Evolutionary conservation across 2,329 filamentous ascomycete genomes (phyloP).

Genomic region (Exophiala sideris): DNA sequence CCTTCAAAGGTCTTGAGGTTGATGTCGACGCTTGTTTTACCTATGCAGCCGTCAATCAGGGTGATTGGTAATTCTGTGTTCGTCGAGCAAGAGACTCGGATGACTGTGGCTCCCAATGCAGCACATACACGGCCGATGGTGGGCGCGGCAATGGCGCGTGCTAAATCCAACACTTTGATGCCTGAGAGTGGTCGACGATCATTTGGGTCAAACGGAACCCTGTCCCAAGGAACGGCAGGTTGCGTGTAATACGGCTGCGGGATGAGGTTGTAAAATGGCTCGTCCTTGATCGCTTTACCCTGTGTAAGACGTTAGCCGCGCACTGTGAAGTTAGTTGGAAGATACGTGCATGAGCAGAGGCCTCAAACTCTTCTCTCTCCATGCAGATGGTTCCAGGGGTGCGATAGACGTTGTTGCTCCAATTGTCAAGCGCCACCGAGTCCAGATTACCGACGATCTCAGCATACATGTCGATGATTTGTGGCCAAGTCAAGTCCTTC

Average conservation of each 20-base stretch:
- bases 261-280: no score
- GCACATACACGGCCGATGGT: constrained; percentile 66
- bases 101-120: constrained; percentile 70
- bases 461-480: constrained; percentile 12
- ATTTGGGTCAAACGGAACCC: neutral
- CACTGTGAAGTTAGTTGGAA: no score
- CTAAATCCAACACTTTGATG: constrained; percentile 70
- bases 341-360: neutral
- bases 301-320: no score
- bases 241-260: no score
- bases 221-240: no score
- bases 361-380: constrained; percentile 11
- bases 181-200: constrained; percentile 46
- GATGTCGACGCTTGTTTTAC: constrained; percentile 63
- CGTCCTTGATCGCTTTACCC: no score
- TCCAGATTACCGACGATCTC: constrained; percentile 1
- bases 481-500: constrained; percentile 3
- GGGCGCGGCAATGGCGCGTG: constrained; percentile 71
- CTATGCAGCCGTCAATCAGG: constrained; percentile 68
- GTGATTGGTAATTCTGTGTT: constrained; percentile 71
- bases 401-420: constrained; percentile 17
- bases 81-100: constrained; percentile 66
- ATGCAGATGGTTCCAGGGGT: constrained; percentile 9
- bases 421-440: constrained; percentile 10
- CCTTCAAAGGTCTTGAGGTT: constrained; percentile 58